Evolutionary conservation across 352 stramenopile species (phyloP), one percentile per base, ranked within the genome.

Genomic region (Peronospora belbahrii): DNA sequence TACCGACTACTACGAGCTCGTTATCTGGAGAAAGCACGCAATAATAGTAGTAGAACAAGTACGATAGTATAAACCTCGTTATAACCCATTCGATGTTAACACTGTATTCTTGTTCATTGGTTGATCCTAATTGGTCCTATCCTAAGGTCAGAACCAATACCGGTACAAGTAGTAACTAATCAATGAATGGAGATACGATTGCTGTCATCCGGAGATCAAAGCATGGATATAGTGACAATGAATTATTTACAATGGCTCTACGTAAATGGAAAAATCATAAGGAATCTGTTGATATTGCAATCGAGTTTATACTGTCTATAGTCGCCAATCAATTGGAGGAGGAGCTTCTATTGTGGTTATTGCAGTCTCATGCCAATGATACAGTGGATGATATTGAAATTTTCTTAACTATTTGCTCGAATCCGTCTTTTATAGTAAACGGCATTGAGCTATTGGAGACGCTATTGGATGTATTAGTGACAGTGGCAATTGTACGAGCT

Each of bases 11-110:
- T 88, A n/a, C 67, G 70, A 10, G 49, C 55, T 32, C 58, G 59
- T 3, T 85, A 86, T 38, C 17, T 70, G 18, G 85, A 88, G 65
- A 75, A 62, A 39, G 58, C 62, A 37, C 67, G 76, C 28, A 49
- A 48, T 39, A 50, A 42, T 35, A 35, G 25, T 35, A 35, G 25
- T 11, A 6, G 24, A 48, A 41, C 42, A 27, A 67, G 36, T 33
- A 59, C 47, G 10, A 37, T 42, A 8, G 52, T 62, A 7, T 67
- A 59, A 36, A n/a, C 35, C 1, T 25, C 6, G 2, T 11, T 28
- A 9, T 9, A 28, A 28, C 24, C 7, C 7, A 28, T 28, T 11
- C 7, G 1, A 9, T 1, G 11, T 1, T 11, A 3, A 11, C 11
- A 11, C 24, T 28, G 6, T n/a, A n/a, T n/a, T n/a, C 11, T n/a